Evolutionary conservation across 805 yeast species (phyloP), one percentile per base, ranked within the genome.

Genomic region (Tetrapisispora arboricola): DNA sequence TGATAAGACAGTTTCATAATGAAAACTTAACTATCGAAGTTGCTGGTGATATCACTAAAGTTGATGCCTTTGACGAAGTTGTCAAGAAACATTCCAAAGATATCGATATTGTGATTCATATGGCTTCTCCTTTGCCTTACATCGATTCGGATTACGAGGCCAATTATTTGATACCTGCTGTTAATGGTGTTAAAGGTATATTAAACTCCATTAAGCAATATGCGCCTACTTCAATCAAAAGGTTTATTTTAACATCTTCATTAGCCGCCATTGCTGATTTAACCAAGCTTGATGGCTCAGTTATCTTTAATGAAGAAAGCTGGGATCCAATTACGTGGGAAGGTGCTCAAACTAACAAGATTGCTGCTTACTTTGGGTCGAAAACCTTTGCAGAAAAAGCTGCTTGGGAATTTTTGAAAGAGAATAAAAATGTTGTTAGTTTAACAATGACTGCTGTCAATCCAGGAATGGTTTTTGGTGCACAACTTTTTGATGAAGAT

Each of bases 401-500:
- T 2, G 82, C 81, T 3, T 77, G 85, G 80, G 68, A 73, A n/a
- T 62, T 72, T 38, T 50, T 66, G 18, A 46, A 55, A 36, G 59
- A 56, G 25, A 54, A 63, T 21, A 58, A 61, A 32, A 56, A 55
- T 36, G 22, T 41, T 12, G 55, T 63, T 47, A 54, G 57, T 40
- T 69, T 76, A 56, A 63, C 63, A 27, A 50, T 76, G 39, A 61
- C 70, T 31, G 64, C 73, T 2, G 67, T 77, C 19, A 72, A 73
- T 47, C 82, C 83, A 9, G 69, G 71, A 11, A 73, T 63, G 53
- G 80, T 76, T 1, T 68, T 74, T 48, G 84, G 83, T 3, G 83
- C 82, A 5, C 78, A 76, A 49, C 67, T 65, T 17, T 72, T 73
- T 44, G 69, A 75, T 19, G 67, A 68, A 41, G 57, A 59, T n/a